These are phyloP conservation scores for Tilletiopsis washingtonensis DNA, from an alignment of 1,284 basidiomycete genomes.

Conservation along the genomic window DNA sequence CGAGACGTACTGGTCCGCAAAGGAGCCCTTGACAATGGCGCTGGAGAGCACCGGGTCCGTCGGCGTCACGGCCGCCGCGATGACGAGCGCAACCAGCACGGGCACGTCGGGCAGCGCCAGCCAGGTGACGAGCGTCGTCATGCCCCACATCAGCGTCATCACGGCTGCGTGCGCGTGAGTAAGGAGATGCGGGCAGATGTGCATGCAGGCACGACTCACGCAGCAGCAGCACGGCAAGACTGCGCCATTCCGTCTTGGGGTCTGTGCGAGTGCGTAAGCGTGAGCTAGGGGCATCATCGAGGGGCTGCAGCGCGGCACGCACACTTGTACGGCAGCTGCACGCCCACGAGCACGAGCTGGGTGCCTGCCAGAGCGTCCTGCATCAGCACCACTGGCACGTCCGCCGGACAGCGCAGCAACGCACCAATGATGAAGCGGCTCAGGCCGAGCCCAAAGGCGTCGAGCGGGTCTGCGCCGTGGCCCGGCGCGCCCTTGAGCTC, in stretches of 20 bases:
- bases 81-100: conserved; percentile 23
- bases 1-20: conserved; percentile 38
- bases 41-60: conserved; percentile 36
- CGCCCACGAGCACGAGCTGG: conserved; percentile 29
- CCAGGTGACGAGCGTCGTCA: conserved; percentile 24
- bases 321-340: conserved; percentile 37
- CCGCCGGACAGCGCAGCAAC: too few species aligned
- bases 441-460: conserved; percentile 23
- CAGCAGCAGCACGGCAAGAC: conserved; percentile 19
- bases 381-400: too few species aligned
- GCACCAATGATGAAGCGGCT: conserved; percentile 30
- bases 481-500: conserved; percentile 3
- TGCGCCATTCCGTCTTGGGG: conserved; percentile 19
- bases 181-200: too few species aligned
- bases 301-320: too few species aligned
- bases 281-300: too few species aligned
- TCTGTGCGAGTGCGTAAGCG: too few species aligned
- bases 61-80: conserved; percentile 26
- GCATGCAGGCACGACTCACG: too few species aligned
- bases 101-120: conserved; percentile 22
- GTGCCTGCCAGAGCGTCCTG: too few species aligned
- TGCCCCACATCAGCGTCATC: conserved; percentile 36
- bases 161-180: too few species aligned
- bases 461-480: conserved; percentile 2
- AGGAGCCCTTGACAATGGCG: conserved; percentile 36